Conservation (phyloP, 208 protist species). For the Acanthamoeba lenticulata region DNA sequence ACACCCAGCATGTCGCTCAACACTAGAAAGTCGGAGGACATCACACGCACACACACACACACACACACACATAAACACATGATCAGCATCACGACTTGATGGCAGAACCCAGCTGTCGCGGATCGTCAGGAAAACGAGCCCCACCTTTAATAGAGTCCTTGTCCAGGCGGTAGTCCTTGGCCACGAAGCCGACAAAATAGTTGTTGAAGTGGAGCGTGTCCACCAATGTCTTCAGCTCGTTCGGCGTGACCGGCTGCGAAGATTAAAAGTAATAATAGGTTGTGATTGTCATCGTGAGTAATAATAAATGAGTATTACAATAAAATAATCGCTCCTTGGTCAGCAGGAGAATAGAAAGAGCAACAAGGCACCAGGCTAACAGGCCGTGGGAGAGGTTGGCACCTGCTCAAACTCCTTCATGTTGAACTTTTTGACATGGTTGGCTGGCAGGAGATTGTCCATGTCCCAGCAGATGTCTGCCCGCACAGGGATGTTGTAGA, state of each 20-base stretch:
- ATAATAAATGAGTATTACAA: too few relatives aligned
- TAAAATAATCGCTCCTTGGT: too few relatives aligned
- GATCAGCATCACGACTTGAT: not conserved
- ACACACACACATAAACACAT: not conserved
- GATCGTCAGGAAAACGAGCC: not conserved
- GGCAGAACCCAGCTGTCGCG: not conserved
- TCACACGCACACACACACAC: too few relatives aligned
- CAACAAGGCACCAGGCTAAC: too few relatives aligned
- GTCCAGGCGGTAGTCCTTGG: slow-evolving; percentile 70
- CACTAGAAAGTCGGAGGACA: not conserved
- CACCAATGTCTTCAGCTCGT: slow-evolving; percentile 75
- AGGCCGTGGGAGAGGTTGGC: not conserved
- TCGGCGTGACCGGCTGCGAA: slow-evolving; percentile 70
- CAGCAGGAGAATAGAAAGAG: too few relatives aligned
- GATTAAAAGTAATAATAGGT: too few relatives aligned
- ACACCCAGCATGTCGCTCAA: slow-evolving; percentile 27
- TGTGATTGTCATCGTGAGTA: too few relatives aligned
- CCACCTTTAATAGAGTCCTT: slow-evolving; percentile 61
- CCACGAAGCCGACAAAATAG: slow-evolving; percentile 75
- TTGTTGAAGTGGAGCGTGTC: slow-evolving; percentile 74
- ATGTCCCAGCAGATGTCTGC: slow-evolving; percentile 83
- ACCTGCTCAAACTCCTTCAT: slow-evolving; percentile 48
- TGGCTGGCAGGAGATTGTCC: slow-evolving; percentile 73
- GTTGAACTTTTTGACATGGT: slow-evolving; percentile 79
- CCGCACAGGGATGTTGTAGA: slow-evolving; percentile 57